Evolutionary conservation across 176 grass and related monocot genomes (phyloP), one percentile per base, ranked within the genome.

Genomic region (Triticum dicoccoides): DNA sequence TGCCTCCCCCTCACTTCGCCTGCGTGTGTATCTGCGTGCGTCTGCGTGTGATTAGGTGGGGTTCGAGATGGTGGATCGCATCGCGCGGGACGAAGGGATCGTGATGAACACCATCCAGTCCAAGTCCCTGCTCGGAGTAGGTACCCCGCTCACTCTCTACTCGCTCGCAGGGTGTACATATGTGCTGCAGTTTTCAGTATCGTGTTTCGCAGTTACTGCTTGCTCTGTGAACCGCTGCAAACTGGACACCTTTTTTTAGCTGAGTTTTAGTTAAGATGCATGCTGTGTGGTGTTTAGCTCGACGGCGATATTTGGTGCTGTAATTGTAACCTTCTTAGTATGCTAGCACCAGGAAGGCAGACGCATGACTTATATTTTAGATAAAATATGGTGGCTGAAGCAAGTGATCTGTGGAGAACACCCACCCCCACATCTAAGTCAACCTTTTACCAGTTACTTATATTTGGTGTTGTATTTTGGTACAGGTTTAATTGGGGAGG

Each of bases 21-120:
- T 56, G n/a, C 4, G 59, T 32, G 25, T 56, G 13, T 4, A 35
- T 29, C 41, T 78, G n/a, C 69, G 21, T 56, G 13, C 6, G 47
- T 29, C 41, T 78, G n/a, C 69, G 21, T 80, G 20, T 1, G 38
- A 74, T 65, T 81, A 97, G 97, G 88, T 99, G 42, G 97, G 92
- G 59, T 99, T 96, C 77, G 97, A 99, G 83, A 97, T 94, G 97
- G 89, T 94, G 65, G 94, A 97, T 84, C 85, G 77, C 62, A 99
- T 99, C 72, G 89, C 92, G 76, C 79, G 67, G 76, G 85, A 85
- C 4, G 87, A 94, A 79, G 92, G 92, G 5, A 93, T 94, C 86
- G 2, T 20, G 21, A 91, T 97, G 89, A 99, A 99, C 80, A 93
- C 87, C 11, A 90, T 99, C 85, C 94, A 99, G 86, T 94, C 90